Evolutionary conservation across 106 monocot species (phyloP), one percentile per base, ranked within the genome.

Genomic region (Amphibolis antarctica): DNA sequence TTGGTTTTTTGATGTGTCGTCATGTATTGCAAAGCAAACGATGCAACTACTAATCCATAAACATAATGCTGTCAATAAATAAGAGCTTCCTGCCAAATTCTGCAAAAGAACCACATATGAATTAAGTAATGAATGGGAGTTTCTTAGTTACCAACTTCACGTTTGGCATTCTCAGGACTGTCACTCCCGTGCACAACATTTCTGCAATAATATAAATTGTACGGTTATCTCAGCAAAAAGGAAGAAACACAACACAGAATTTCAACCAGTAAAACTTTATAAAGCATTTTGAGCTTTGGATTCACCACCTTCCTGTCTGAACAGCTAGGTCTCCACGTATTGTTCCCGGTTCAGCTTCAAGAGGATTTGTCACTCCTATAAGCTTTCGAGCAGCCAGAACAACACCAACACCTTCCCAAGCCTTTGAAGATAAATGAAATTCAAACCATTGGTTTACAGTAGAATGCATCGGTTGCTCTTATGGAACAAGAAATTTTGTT

Each of bases 101-200:
- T 36, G 7, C n/a, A 36, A 36, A 36, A 4, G 36, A 2, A 2
- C 36, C 2, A 36, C 36, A 36, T 4, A 4, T 2, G 7, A 36
- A 36, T 7, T 36, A 36, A 4, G 36, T 36, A 36, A 36, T 36
- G 36, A 36, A 36, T 36, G 36, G 36, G 36, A 36, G 36, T 36
- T 36, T 36, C 36, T 4, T 36, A 7, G 36, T 76, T 55, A 98
- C 90, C 84, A 46, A 98, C 74, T 79, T 98, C 98, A 46, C 90
- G 86, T 42, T 75, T 59, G 20, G 91, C 98, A 71, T 98, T 98
- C 23, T 87, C 98, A 77, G 84, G 91, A 73, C 91, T 91, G 66
- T 98, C 98, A 79, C 98, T 98, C 73, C 98, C 98, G 79, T 98
- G 98, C 23, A 98, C 85, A 76, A 91, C 82, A 69, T 98, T 98